These are phyloP conservation scores for Melampsora americana DNA, from an alignment of 1,284 basidiomycete genomes.

Conservation along the genomic window DNA sequence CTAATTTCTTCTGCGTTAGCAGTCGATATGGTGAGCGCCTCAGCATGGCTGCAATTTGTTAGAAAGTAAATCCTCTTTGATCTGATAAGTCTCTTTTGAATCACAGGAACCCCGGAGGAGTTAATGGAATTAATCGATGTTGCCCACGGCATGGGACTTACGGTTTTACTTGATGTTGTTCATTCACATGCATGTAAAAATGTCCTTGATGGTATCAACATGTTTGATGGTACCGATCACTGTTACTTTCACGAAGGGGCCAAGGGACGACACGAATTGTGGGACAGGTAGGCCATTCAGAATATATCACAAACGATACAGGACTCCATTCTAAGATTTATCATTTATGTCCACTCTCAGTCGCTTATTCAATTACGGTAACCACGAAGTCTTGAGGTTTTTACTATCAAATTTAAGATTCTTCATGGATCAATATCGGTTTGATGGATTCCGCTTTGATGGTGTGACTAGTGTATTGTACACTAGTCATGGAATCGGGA, in stretches of 20 bases:
- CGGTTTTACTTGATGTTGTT: slow-evolving; percentile 90
- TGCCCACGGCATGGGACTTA: slow-evolving; percentile 86
- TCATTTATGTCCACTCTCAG: slow-evolving; percentile 51
- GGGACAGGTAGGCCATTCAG: slow-evolving; percentile 64
- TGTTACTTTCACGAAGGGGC: slow-evolving; percentile 91
- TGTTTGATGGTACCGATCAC: slow-evolving; percentile 94
- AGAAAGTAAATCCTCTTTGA: not conserved
- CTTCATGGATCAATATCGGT: slow-evolving; percentile 91
- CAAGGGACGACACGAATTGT: slow-evolving; percentile 87
- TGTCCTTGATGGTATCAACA: slow-evolving; percentile 87
- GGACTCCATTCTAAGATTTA: not conserved
- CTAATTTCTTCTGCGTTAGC: slow-evolving; percentile 94
- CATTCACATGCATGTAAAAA: slow-evolving; percentile 99
- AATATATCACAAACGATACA: slow-evolving; percentile 50
- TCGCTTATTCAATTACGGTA: slow-evolving; percentile 91
- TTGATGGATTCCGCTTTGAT: slow-evolving; percentile 97
- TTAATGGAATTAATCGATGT: slow-evolving; percentile 92
- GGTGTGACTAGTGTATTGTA: slow-evolving; percentile 99
- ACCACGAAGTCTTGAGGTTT: slow-evolving; percentile 90
- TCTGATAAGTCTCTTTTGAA: not conserved
- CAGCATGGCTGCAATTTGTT: not conserved
- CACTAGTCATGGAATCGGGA: slow-evolving; percentile 90
- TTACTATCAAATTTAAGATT: slow-evolving; percentile 89
- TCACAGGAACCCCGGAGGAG: slow-evolving; percentile 74
- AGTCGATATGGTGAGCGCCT: slow-evolving; percentile 68